A percentile compares a stretch with the other conserved stretches of the same genome.
Conservation (phyloP, 2,329 filamentous ascomycete species). For the Sporothrix pseudoabietina region DNA sequence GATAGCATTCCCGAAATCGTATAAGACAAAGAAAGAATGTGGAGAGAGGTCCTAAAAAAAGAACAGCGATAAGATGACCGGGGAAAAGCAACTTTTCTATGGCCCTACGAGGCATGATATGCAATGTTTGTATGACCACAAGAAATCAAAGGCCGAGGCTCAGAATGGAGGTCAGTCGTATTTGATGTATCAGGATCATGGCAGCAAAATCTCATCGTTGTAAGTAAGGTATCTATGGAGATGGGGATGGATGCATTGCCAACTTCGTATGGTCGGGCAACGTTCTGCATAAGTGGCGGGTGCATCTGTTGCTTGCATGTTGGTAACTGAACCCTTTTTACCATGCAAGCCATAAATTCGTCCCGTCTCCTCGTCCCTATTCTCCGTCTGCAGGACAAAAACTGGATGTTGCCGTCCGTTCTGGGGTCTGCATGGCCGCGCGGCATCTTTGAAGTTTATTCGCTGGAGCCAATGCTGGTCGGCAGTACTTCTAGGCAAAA, state of each 20-base stretch:
- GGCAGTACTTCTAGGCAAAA: not conserved
- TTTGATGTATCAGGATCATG: not conserved
- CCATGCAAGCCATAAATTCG: not conserved
- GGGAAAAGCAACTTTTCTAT: not conserved
- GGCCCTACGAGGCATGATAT: not conserved
- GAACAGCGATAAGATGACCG: not conserved
- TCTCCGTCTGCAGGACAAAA: not conserved
- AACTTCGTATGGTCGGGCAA: not conserved
- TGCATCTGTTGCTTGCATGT: not conserved
- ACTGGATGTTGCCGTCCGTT: not conserved
- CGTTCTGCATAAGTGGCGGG: not conserved
- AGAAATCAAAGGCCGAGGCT: not conserved
- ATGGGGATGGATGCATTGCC: not conserved
- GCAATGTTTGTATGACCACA: not conserved
- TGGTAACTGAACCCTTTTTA: not conserved
- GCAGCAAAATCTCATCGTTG: not conserved
- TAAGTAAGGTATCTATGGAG: not conserved
- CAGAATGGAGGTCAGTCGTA: not conserved
- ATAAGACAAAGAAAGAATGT: not conserved
- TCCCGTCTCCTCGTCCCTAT: not conserved
- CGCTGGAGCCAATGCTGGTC: not conserved
- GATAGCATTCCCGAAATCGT: not conserved
- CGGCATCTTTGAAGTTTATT: not conserved
- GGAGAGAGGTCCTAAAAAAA: not conserved
- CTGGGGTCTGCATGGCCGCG: not conserved